Conservation (phyloP, 1,284 basidiomycete genomes). For the Tetrapyrgos nigripes region DNA sequence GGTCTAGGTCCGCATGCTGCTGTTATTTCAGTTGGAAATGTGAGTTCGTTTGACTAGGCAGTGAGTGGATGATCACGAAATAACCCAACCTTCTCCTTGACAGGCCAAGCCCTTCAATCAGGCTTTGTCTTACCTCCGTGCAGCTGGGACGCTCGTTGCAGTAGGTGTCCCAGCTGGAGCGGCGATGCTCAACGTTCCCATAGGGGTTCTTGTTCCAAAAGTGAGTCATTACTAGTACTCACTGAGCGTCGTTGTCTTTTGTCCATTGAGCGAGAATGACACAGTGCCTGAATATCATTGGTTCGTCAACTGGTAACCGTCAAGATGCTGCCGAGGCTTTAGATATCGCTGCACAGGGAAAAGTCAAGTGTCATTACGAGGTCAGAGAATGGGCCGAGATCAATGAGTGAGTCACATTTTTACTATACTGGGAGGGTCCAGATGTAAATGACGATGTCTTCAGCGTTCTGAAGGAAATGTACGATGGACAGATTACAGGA, state of each 20-base stretch:
- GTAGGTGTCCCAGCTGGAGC: conserved; percentile 63
- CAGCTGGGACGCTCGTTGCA: conserved; percentile 62
- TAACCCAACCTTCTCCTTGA: not conserved
- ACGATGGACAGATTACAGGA: too few species aligned
- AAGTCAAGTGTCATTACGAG: conserved; percentile 62
- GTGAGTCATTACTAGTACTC: conserved; percentile 29
- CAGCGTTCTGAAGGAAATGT: too few species aligned
- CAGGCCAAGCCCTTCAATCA: conserved; percentile 65
- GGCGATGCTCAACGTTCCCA: conserved; percentile 49
- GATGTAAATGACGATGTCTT: too few species aligned
- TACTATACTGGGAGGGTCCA: too few species aligned
- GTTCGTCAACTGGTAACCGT: conserved; percentile 65
- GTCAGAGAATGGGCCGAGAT: conserved; percentile 55
- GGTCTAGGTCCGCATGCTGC: conserved; percentile 74
- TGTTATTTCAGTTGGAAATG: conserved; percentile 58
- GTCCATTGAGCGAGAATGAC: too few species aligned
- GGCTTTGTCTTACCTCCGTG: conserved; percentile 67
- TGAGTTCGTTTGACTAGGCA: conserved; percentile 30
- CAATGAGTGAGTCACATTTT: conserved; percentile 50
- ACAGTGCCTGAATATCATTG: conserved; percentile 59
- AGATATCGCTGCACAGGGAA: conserved; percentile 65
- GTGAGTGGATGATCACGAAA: too few species aligned
- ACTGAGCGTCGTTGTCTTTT: not conserved
- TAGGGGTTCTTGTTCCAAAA: conserved; percentile 65
- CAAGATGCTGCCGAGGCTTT: conserved; percentile 74